Evolutionary conservation across 177 flowering plant genomes (phyloP).

Genomic region (Vitis hybrid): DNA sequence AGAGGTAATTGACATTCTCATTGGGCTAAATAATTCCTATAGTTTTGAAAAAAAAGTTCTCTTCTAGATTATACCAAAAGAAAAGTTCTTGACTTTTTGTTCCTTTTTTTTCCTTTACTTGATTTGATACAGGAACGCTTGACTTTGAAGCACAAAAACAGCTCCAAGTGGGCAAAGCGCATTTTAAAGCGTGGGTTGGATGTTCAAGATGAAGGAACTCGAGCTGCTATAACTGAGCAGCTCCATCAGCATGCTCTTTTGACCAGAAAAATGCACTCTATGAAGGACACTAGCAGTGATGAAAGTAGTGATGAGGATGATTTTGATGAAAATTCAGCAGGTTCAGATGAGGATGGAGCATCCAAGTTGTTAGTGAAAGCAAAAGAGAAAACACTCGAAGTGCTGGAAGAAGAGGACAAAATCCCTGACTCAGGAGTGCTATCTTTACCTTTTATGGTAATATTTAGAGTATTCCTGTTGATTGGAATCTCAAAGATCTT

Average conservation of each 20-base stretch:
- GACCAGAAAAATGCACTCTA: conserved; percentile 79
- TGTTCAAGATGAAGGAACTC: conserved; percentile 84
- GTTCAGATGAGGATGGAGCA: conserved; percentile 41
- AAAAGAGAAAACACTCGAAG: conserved; percentile 62
- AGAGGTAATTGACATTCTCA: conserved; percentile 46
- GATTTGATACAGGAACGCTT: conserved; percentile 64
- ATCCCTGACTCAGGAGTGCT: conserved; percentile 67
- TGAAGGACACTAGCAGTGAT: conserved; percentile 69
- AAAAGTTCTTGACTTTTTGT: background rate
- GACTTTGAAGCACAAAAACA: conserved; percentile 80
- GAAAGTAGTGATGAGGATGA: conserved; percentile 65
- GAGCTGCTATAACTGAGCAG: conserved; percentile 84
- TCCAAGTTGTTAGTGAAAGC: conserved; percentile 58
- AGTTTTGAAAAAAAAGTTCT: background rate
- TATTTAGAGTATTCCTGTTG: background rate
- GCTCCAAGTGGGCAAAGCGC: conserved; percentile 81
- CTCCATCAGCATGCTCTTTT: conserved; percentile 65
- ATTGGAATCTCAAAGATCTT: background rate
- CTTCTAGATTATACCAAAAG: background rate
- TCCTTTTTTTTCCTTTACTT: background rate
- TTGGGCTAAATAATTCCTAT: background rate
- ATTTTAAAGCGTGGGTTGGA: conserved; percentile 66
- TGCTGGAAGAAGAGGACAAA: conserved; percentile 62
- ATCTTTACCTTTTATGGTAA: conserved; percentile 92
- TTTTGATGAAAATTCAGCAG: conserved; percentile 39